Base-by-base conservation (phyloP, 2,329 filamentous ascomycete genomes). In the Trichoderma oligosporum region DNA sequence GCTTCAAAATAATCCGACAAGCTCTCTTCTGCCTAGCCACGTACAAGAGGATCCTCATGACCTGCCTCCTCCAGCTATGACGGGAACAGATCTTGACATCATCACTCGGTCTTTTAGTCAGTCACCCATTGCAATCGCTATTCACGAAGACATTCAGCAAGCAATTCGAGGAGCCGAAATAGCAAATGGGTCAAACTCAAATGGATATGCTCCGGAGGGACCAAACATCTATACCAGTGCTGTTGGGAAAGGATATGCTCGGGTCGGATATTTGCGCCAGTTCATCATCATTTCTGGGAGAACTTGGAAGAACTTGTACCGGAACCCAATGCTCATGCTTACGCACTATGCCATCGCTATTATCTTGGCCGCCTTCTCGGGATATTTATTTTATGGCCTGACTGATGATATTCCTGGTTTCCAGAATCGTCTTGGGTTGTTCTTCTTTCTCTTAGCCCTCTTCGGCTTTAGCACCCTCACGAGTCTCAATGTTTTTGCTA, bases 301-400 rank as follows among this genome's bases (percentile, higher is more conserved):
- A 44, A 99, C 94, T 0, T 99, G 93, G 93, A 91, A 89, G 68
- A 99, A 99, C 68, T 80, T 99, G 6, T 97, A 99, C 76, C 86
- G 94, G 57, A 97, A 99, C 71, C 94, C 94, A 1, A 92, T 97
- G 83, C 78, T 99, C 59, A 99, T 99, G 94, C 82, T 99, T 58
- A 97, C 92, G 0, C 94, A 99, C 74, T 99, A 97, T 69, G 94
- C 94, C 35, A 97, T 97, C 64, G 91, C 94, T 7, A 97, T 99
- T 60, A 76, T 97, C 0, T 82, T 99, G 5, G 94, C 92, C 1
- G 93, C 97, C 4, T 88, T 99, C 58, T 92, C 93, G 2, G 94
- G 94, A 3, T 97, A 89, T 73, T 81, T 99, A 11, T 99, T 97
- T 77, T 99, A 97, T 66, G 94, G 93, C 2, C 79, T 99, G 46